Conservation (phyloP, 2,329 filamentous ascomycete species). For the Alternaria viburni region DNA sequence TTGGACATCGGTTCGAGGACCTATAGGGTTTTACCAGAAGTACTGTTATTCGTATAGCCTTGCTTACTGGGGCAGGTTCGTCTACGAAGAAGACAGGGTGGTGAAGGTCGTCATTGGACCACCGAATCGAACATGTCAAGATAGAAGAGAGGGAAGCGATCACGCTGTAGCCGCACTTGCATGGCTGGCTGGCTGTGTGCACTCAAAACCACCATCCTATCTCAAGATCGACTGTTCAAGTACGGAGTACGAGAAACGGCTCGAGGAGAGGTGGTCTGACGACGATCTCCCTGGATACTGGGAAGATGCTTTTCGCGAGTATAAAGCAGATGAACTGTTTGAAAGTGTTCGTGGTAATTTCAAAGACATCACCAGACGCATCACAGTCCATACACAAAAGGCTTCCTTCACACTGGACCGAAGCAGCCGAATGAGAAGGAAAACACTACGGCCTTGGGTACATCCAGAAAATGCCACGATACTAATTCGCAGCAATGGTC, state of each 20-base stretch:
- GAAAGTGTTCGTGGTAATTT: not conserved
- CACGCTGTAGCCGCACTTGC: not conserved
- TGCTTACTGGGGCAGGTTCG: not conserved
- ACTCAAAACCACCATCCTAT: not conserved
- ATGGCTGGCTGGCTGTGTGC: not conserved
- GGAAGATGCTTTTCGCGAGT: not conserved
- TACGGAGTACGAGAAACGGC: not conserved
- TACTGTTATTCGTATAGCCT: not conserved
- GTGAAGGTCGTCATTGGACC: not conserved
- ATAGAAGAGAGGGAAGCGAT: not conserved
- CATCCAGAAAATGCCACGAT: not conserved
- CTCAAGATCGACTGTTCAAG: not conserved
- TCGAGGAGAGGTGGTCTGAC: not conserved
- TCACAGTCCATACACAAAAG: slow-evolving; percentile 1
- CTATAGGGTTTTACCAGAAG: not conserved
- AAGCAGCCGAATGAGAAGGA: not conserved
- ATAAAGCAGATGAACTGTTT: not conserved
- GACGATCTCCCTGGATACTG: not conserved
- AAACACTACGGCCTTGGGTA: no score
- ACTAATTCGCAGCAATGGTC: not conserved
- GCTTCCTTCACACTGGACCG: not conserved
- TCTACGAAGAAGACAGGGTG: not conserved
- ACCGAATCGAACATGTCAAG: not conserved
- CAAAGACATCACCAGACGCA: not conserved
- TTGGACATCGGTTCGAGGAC: not conserved